Percentiles rank a stretch among this genome's conserved stretches.
phyloP scores from a whole-genome alignment of 1,139 yeast species.

The Pichia sp. region DNA sequence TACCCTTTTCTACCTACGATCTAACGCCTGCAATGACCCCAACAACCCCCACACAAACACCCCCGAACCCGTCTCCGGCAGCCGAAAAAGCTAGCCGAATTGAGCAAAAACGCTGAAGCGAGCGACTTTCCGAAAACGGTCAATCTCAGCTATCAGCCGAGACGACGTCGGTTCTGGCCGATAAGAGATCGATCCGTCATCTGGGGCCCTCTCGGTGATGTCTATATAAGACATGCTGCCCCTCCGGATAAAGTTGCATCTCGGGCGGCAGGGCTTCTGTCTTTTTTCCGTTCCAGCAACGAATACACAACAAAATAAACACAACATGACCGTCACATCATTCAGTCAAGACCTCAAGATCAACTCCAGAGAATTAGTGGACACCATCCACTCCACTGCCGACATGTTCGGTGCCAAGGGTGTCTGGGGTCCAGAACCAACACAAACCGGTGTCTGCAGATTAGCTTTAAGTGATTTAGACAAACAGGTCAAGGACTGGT shows the following conservation, averaged over 20 bases:
- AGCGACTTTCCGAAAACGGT: slow-evolving; percentile 4
- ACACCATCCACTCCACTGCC: slow-evolving; percentile 63
- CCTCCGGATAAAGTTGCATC: too few relatives aligned
- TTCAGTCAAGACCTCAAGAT: slow-evolving; percentile 23
- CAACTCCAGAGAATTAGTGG: slow-evolving; percentile 43
- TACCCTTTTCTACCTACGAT: too few relatives aligned
- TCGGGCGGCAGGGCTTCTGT: too few relatives aligned
- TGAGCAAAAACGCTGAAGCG: slow-evolving; percentile 1
- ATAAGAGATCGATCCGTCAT: too few relatives aligned
- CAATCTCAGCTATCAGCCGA: slow-evolving; percentile 1
- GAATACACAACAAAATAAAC: neutral
- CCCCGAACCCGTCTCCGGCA: too few relatives aligned
- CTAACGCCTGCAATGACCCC: too few relatives aligned
- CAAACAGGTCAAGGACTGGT: slow-evolving; percentile 69
- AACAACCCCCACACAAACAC: too few relatives aligned
- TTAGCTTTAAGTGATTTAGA: slow-evolving; percentile 62
- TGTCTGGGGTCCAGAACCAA: slow-evolving; percentile 55
- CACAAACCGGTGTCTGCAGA: slow-evolving; percentile 63
- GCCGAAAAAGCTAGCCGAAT: slow-evolving; percentile 6
- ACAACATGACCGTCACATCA: slow-evolving; percentile 11
- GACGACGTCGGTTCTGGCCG: too few relatives aligned
- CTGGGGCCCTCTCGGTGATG: too few relatives aligned
- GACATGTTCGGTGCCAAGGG: slow-evolving; percentile 57
- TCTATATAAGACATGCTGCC: too few relatives aligned
- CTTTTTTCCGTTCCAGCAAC: too few relatives aligned